Evolutionary conservation across 768 basidiomycete genomes (phyloP).

Genomic region (Termitomyces sp.): DNA sequence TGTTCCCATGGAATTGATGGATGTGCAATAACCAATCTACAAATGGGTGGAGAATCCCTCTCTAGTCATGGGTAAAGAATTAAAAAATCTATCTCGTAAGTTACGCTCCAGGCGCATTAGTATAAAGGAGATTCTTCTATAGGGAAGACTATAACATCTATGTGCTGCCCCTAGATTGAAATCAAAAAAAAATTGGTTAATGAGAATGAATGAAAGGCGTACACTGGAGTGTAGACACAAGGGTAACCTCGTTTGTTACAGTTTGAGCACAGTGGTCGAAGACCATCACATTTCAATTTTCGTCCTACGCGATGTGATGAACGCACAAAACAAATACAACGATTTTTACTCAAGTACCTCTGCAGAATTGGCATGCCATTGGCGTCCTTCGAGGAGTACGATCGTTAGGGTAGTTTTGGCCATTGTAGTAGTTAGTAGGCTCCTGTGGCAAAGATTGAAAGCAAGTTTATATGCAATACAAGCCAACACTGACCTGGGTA

Average conservation of each 20-base stretch:
- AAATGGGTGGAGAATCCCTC: not conserved
- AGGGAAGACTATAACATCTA: not conserved
- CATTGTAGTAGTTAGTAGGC: not conserved
- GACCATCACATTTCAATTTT: slow-evolving; percentile 71
- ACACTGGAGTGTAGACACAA: slow-evolving; percentile 65
- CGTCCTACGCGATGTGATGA: slow-evolving; percentile 36
- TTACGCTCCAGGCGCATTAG: not conserved
- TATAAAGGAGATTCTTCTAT: not conserved
- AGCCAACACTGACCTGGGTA: slow-evolving; percentile 5
- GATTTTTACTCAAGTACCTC: slow-evolving; percentile 35
- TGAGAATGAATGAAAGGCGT: slow-evolving; percentile 23
- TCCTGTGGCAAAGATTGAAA: not conserved
- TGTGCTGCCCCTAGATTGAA: not conserved
- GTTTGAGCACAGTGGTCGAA: slow-evolving; percentile 57
- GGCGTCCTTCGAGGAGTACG: slow-evolving; percentile 41
- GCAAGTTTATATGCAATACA: not conserved
- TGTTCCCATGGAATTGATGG: not conserved
- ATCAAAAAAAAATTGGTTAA: not conserved
- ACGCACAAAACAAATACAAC: not conserved
- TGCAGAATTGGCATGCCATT: slow-evolving; percentile 74
- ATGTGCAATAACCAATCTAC: not conserved
- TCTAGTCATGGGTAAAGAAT: not conserved
- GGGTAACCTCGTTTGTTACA: slow-evolving; percentile 55
- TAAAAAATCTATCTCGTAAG: not conserved
- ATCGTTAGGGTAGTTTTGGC: slow-evolving; percentile 3